A percentile compares a stretch with the other conserved stretches of the same genome.
These are phyloP conservation scores for Phytophthora sp. DNA, from an alignment of 352 stramenopile genomes.

Conservation along the genomic window DNA sequence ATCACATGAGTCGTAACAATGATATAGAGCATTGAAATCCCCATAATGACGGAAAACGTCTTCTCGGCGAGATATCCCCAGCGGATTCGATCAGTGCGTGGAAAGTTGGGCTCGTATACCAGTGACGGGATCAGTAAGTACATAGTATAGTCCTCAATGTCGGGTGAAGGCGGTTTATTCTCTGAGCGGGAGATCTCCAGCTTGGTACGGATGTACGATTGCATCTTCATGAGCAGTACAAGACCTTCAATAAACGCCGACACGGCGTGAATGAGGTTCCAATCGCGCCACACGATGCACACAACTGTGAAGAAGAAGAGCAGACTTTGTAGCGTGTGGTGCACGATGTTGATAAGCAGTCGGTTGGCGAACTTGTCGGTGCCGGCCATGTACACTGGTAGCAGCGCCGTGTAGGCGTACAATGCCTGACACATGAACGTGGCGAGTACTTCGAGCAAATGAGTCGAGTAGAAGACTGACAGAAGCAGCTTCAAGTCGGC, in stretches of 20 bases:
- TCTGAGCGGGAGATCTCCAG: slow-evolving; percentile 58
- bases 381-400: slow-evolving; percentile 72
- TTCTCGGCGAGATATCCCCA: slow-evolving; percentile 88
- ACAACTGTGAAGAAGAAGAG: slow-evolving; percentile 73
- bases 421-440: slow-evolving; percentile 69
- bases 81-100: slow-evolving; percentile 81
- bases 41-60: slow-evolving; percentile 75
- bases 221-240: slow-evolving; percentile 86
- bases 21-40: slow-evolving; percentile 88
- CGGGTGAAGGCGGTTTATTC: slow-evolving; percentile 31
- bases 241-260: slow-evolving; percentile 80
- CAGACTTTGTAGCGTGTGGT: slow-evolving; percentile 75
- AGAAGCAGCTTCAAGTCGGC: slow-evolving; percentile 61
- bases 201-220: slow-evolving; percentile 82
- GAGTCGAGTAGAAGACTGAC: slow-evolving; percentile 75
- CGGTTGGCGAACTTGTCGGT: slow-evolving; percentile 44
- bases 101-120: slow-evolving; percentile 95
- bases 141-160: slow-evolving; percentile 67
- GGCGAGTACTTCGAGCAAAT: slow-evolving; percentile 72
- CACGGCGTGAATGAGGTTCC: slow-evolving; percentile 74
- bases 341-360: slow-evolving; percentile 68
- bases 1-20: slow-evolving; percentile 91
- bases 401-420: slow-evolving; percentile 77
- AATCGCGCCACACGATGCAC: slow-evolving; percentile 76
- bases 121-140: slow-evolving; percentile 89